Evolutionary conservation across 2,329 filamentous ascomycete species (phyloP).

Genomic region (Plectosphaerella cucumerina): DNA sequence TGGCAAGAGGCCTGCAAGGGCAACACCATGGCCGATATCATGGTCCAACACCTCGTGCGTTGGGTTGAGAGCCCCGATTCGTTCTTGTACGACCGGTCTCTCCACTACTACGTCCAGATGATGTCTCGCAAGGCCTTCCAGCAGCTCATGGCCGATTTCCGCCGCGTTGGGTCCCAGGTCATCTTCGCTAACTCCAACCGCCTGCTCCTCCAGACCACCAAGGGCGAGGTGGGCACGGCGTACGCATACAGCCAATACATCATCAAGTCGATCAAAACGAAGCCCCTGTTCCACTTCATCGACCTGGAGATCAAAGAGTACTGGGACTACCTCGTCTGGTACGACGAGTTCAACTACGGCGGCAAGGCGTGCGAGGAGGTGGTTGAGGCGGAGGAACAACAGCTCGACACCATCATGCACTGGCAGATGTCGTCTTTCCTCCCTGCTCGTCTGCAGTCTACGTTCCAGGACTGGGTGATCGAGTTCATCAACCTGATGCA

Average conservation of each 20-base stretch:
- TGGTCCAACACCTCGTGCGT: conserved; percentile 94
- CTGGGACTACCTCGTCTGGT: conserved; percentile 99
- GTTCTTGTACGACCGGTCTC: conserved; percentile 87
- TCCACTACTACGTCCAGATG: conserved; percentile 98
- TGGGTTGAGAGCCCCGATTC: conserved; percentile 95
- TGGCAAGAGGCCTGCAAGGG: conserved; percentile 91
- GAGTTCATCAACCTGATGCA: conserved; percentile 97
- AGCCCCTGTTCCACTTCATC: conserved; percentile 94
- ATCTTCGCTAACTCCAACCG: conserved; percentile 92
- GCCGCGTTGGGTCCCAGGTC: conserved; percentile 88
- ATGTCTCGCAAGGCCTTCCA: conserved; percentile 97
- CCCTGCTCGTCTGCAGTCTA: conserved; percentile 71
- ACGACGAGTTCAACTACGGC: conserved; percentile 98
- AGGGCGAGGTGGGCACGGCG: conserved; percentile 93
- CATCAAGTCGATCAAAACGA: conserved; percentile 92
- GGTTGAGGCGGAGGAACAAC: conserved; percentile 66
- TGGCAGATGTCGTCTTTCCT: conserved; percentile 96
- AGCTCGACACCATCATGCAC: conserved; percentile 90
- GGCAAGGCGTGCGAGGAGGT: conserved; percentile 87
- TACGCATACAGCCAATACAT: conserved; percentile 98
- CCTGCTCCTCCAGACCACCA: conserved; percentile 89
- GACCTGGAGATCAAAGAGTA: conserved; percentile 98
- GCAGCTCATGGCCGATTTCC: conserved; percentile 95
- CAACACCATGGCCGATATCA: conserved; percentile 91
- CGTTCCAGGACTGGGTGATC: conserved; percentile 89